These are phyloP conservation scores for Noccaea bulbosa DNA, from an alignment of 345 rosid species.

Conservation along the genomic window DNA sequence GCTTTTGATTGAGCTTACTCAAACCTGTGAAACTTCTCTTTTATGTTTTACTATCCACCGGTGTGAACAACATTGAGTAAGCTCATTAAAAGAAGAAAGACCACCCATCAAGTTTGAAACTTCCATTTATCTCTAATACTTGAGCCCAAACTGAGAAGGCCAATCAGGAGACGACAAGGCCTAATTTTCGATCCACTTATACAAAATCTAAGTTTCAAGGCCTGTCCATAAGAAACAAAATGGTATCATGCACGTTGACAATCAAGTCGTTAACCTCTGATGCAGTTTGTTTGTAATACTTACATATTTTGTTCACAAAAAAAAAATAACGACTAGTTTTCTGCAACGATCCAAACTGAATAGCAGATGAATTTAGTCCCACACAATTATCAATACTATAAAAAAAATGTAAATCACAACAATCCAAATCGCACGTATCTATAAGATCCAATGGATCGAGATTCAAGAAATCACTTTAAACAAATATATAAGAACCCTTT, in stretches of 20 bases:
- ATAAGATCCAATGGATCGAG: conserved; percentile 37
- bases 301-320: too few species aligned
- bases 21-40: not conserved
- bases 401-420: not conserved
- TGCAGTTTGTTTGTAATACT: conserved; percentile 8
- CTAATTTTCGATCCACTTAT: not conserved
- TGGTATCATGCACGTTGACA: not conserved
- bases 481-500: conserved; percentile 30
- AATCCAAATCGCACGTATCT: conserved; percentile 36
- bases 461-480: conserved; percentile 31
- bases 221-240: not conserved
- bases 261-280: not conserved
- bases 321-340: not conserved
- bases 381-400: not conserved
- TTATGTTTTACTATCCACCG: not conserved
- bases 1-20: conserved; percentile 2
- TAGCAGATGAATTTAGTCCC: conserved; percentile 8
- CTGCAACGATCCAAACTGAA: conserved; percentile 15
- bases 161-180: not conserved
- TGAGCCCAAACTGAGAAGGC: not conserved
- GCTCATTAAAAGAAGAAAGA: not conserved
- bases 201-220: not conserved
- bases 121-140: not conserved
- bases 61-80: not conserved
- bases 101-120: not conserved